Evolutionary conservation across 768 basidiomycete species (phyloP).

Genomic region (Megacollybia marginata): DNA sequence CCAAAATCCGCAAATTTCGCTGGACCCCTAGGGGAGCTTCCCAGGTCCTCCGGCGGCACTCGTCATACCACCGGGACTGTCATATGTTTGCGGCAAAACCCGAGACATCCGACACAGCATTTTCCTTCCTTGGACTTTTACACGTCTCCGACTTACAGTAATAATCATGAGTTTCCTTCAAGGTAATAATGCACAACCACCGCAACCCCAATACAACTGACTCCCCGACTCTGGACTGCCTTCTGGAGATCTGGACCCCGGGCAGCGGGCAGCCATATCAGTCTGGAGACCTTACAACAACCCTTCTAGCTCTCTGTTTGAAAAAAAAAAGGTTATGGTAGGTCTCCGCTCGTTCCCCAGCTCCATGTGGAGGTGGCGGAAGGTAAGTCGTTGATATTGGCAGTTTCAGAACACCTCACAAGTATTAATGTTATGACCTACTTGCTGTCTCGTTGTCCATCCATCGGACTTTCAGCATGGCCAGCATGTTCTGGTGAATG

Average conservation of each 20-base stretch:
- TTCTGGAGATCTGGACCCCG: constrained; percentile 26
- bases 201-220: constrained; percentile 34
- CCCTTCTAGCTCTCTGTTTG: constrained; percentile 39
- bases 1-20: too few relatives aligned
- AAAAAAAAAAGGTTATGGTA: constrained; percentile 39
- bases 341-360: constrained; percentile 24
- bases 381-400: neutral
- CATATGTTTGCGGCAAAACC: too few relatives aligned
- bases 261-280: constrained; percentile 29
- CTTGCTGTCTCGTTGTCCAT: constrained; percentile 75
- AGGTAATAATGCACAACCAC: constrained; percentile 28
- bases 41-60: too few relatives aligned
- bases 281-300: constrained; percentile 42
- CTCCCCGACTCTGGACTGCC: constrained; percentile 28
- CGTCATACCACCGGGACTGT: too few relatives aligned
- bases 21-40: too few relatives aligned
- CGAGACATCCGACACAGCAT: too few relatives aligned
- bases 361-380: constrained; percentile 11
- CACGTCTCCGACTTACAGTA: constrained; percentile 5
- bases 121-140: neutral
- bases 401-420: neutral
- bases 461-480: constrained; percentile 68
- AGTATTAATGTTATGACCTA: constrained; percentile 29
- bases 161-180: constrained; percentile 50
- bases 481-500: constrained; percentile 73